A percentile compares a stretch with the other conserved stretches of the same genome.
These are phyloP conservation scores for Lathyrus aphaca DNA, from an alignment of 306 rosid species.

Conservation along the genomic window DNA sequence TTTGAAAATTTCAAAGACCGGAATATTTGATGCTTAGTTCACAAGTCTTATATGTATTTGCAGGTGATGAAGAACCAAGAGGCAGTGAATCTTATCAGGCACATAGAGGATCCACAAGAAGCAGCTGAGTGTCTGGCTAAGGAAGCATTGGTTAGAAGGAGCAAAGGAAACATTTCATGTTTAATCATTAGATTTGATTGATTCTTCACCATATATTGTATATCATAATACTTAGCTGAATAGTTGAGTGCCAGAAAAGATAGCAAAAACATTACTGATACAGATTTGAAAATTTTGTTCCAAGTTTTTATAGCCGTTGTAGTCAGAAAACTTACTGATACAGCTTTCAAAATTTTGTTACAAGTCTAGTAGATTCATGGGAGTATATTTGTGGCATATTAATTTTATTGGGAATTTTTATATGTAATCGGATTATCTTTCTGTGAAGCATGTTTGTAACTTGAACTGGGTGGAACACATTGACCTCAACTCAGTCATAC, in stretches of 20 bases:
- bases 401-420: background rate
- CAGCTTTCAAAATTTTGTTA: background rate
- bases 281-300: background rate
- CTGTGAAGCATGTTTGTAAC: background rate
- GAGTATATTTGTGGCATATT: background rate
- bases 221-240: background rate
- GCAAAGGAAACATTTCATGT: conserved; percentile 74
- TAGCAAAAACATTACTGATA: background rate
- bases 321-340: background rate
- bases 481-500: background rate
- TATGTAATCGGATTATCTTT: background rate
- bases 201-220: conserved; percentile 1
- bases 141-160: conserved; percentile 76
- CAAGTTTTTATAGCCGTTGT: background rate
- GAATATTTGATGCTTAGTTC: no score
- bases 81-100: conserved; percentile 80
- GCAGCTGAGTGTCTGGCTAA: conserved; percentile 86
- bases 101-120: conserved; percentile 74
- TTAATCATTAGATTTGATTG: conserved; percentile 81
- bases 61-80: conserved; percentile 89
- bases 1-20: no score
- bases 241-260: conserved; percentile 1
- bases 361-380: background rate
- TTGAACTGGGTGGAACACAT: background rate
- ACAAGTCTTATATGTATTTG: no score